Percentiles rank a stretch among this genome's conserved stretches.
These are phyloP conservation scores for Salix udensis DNA, from an alignment of 345 rosid genomes.

Conservation along the genomic window DNA sequence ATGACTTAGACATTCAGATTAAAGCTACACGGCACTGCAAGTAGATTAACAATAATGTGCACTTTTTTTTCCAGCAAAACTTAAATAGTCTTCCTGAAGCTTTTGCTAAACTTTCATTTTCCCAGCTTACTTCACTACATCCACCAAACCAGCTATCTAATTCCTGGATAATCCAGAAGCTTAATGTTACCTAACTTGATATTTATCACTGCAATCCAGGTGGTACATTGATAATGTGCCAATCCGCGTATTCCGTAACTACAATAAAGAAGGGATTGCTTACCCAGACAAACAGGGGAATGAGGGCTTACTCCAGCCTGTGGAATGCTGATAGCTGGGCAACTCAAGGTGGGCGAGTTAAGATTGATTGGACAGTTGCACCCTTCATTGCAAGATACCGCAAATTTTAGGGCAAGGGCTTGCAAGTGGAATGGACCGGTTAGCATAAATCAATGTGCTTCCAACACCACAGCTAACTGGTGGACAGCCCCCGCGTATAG, in stretches of 20 bases:
- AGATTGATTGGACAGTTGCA: slow-evolving; percentile 54
- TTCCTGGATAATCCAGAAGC: not conserved
- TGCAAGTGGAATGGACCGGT: slow-evolving; percentile 57
- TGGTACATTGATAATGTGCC: slow-evolving; percentile 60
- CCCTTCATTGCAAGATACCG: slow-evolving; percentile 52
- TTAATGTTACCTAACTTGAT: not conserved
- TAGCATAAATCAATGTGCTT: slow-evolving; percentile 45
- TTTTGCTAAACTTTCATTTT: not conserved
- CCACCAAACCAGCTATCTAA: not conserved
- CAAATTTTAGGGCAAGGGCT: slow-evolving; percentile 50
- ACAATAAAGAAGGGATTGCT: slow-evolving; percentile 46
- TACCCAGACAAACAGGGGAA: slow-evolving; percentile 78
- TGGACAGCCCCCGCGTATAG: slow-evolving; percentile 51
- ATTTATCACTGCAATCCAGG: slow-evolving; percentile 34
- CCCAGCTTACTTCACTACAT: not conserved
- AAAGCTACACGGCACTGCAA: not conserved
- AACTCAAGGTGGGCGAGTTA: slow-evolving; percentile 64
- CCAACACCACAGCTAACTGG: slow-evolving; percentile 43
- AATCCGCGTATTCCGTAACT: slow-evolving; percentile 55
- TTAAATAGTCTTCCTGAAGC: not conserved
- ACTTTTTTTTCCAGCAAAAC: not conserved
- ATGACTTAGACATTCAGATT: not conserved
- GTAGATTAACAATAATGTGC: not conserved
- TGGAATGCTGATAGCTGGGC: slow-evolving; percentile 83
- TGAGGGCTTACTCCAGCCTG: slow-evolving; percentile 58